These are phyloP conservation scores for Trichoderma sp. DNA, from an alignment of 2,329 filamentous ascomycete species.

Conservation along the genomic window DNA sequence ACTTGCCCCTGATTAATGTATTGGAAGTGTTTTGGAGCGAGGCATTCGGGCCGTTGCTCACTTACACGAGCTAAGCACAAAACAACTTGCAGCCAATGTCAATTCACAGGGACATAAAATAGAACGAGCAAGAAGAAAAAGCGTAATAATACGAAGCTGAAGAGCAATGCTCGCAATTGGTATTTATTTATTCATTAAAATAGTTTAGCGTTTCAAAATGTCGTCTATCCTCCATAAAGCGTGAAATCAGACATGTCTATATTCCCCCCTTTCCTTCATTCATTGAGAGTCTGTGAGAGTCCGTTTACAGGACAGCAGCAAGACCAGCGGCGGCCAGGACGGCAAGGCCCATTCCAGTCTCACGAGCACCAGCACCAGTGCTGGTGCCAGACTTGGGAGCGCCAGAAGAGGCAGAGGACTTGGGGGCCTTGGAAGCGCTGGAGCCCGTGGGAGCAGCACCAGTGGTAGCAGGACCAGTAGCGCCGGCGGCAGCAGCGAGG, in stretches of 20 bases:
- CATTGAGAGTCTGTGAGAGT: not conserved
- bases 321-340: slow-evolving; percentile 40
- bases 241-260: not conserved
- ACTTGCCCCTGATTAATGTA: not conserved
- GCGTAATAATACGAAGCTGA: not conserved
- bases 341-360: slow-evolving; percentile 38
- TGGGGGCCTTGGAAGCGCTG: not conserved
- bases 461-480: slow-evolving; percentile 22
- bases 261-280: not conserved
- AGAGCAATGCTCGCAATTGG: not conserved
- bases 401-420: not conserved
- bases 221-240: not conserved
- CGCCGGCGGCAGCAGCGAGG: not conserved
- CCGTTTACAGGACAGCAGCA: slow-evolving; percentile 38
- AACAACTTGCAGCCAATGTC: not conserved
- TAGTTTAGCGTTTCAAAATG: not conserved
- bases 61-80: not conserved
- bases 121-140: not conserved
- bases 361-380: slow-evolving; percentile 31
- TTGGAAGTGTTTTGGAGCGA: not conserved
- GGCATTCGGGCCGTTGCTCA: not conserved
- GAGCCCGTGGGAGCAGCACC: slow-evolving; percentile 10
- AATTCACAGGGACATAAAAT: not conserved
- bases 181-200: not conserved
- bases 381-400: not conserved